Percentiles rank a stretch among this genome's conserved stretches.
Conservation (phyloP, 129 eudicot species). For the Centella asiatica region DNA sequence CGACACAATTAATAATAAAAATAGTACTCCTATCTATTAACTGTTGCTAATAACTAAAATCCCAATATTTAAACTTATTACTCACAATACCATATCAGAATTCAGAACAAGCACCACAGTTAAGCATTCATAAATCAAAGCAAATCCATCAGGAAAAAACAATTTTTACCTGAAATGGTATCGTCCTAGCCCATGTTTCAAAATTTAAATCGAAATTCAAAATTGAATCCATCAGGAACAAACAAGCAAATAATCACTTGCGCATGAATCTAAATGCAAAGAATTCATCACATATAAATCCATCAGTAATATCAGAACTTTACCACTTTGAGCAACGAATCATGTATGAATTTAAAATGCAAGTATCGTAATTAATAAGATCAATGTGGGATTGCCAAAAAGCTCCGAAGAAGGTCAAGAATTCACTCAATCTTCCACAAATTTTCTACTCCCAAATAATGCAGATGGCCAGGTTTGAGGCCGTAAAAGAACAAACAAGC, state of each 20-base stretch:
- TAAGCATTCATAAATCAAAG: no score
- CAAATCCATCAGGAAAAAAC: not conserved
- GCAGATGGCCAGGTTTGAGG: not conserved
- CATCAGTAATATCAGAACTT: not conserved
- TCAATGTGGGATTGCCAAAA: not conserved
- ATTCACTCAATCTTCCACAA: no score
- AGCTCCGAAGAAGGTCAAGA: no score
- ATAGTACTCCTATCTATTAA: not conserved
- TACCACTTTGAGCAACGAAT: no score
- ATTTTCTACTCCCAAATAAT: no score
- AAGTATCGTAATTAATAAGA: not conserved
- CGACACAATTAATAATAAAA: not conserved
- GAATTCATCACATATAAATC: not conserved
- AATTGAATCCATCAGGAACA: not conserved
- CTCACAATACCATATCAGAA: no score
- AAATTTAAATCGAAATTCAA: not conserved
- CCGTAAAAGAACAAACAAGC: not conserved
- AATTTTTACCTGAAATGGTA: slow-evolving; percentile 72
- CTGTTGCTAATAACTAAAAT: no score
- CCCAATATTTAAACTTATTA: no score
- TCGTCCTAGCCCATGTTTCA: slow-evolving; percentile 84
- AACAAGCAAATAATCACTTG: not conserved
- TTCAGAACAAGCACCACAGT: no score
- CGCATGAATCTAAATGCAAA: no score
- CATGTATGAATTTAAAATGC: not conserved